phyloP scores from a whole-genome alignment of 2,329 filamentous ascomycete genomes.

The Capronia epimyces region DNA sequence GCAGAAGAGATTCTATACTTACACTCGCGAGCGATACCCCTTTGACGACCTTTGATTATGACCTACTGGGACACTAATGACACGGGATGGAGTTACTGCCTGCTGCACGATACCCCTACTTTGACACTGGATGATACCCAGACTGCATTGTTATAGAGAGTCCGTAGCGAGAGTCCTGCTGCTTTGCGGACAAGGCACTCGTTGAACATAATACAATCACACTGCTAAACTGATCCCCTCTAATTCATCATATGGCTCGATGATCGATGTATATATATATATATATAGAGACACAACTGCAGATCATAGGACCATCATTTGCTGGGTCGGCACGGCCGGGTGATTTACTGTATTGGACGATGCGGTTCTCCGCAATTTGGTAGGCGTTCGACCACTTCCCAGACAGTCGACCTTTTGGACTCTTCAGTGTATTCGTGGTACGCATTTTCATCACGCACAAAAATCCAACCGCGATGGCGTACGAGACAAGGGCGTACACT shows the following conservation, averaged over 20 bases:
- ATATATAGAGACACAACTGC: no score
- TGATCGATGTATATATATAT: background rate
- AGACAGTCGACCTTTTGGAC: background rate
- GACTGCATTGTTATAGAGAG: constrained; percentile 11
- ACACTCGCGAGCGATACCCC: constrained; percentile 9
- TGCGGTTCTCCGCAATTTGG: constrained; percentile 7
- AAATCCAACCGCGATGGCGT: background rate
- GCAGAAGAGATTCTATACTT: constrained; percentile 8
- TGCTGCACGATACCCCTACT: constrained; percentile 13
- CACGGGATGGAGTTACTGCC: constrained; percentile 2
- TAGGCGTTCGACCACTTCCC: background rate
- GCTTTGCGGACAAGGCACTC: background rate
- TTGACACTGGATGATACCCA: constrained; percentile 11
- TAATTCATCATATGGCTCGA: background rate
- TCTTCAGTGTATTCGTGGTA: background rate
- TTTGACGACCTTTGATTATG: constrained; percentile 7
- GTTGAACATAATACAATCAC: background rate
- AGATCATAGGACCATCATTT: no score
- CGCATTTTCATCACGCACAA: background rate
- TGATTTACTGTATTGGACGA: background rate
- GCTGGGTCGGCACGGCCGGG: background rate
- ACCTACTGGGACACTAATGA: background rate
- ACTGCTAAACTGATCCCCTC: background rate
- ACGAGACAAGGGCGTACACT: background rate
- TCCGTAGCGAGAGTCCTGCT: background rate